Conservation (phyloP, 2,329 filamentous ascomycete species). For the Calonectria honghensis region DNA sequence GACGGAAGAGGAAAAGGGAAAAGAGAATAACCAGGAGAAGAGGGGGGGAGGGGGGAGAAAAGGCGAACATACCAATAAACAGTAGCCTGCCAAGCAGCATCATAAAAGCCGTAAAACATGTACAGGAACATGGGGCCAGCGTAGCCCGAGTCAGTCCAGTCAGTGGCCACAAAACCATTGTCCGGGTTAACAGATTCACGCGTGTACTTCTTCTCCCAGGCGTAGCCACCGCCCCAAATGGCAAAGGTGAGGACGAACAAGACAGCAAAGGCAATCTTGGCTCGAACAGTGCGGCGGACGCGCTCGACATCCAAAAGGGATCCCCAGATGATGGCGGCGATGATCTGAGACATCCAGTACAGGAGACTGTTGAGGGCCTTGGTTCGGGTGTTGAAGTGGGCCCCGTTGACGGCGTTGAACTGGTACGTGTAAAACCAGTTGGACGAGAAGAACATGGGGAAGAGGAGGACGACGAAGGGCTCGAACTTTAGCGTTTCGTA, state of each 20-base stretch:
- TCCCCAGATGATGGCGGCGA: constrained; percentile 84
- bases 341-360: constrained; percentile 83
- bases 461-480: constrained; percentile 81
- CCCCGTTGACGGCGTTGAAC: constrained; percentile 82
- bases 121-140: constrained; percentile 90
- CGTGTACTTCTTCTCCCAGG: constrained; percentile 73
- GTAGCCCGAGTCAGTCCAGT: constrained; percentile 81
- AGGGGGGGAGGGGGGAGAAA: constrained; percentile 32
- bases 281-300: constrained; percentile 79
- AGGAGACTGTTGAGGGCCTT: constrained; percentile 82
- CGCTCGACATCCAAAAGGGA: constrained; percentile 78
- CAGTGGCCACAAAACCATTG: constrained; percentile 56
- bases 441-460: constrained; percentile 88
- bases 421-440: constrained; percentile 93
- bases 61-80: constrained; percentile 89
- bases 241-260: constrained; percentile 83
- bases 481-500: constrained; percentile 82
- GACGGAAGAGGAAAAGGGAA: not conserved
- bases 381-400: constrained; percentile 84
- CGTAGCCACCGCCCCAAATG: constrained; percentile 90
- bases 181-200: constrained; percentile 39
- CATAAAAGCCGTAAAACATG: constrained; percentile 93
- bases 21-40: too few relatives aligned
- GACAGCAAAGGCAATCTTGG: constrained; percentile 76
- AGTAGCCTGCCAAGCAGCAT: constrained; percentile 91